These are phyloP conservation scores for Penicillium griseofulvum DNA, from an alignment of 2,329 filamentous ascomycete species.

Conservation along the genomic window DNA sequence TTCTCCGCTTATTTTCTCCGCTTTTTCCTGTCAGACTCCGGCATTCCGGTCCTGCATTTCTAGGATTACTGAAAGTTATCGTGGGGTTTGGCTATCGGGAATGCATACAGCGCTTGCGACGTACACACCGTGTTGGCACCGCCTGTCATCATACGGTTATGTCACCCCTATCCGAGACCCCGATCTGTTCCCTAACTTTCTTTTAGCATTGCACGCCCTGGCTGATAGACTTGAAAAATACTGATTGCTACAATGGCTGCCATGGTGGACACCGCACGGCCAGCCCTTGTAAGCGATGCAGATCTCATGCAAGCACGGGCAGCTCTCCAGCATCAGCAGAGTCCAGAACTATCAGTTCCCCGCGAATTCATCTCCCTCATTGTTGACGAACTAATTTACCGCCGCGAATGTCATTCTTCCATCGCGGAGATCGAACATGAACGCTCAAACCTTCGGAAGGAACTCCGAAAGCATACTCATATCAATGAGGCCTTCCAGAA, in stretches of 20 bases:
- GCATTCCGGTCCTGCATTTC: constrained; percentile 4
- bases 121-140: background rate
- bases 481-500: constrained; percentile 31
- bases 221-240: background rate
- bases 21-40: background rate
- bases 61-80: background rate
- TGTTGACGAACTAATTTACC: constrained; percentile 25
- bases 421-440: constrained; percentile 23
- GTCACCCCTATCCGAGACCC: no score
- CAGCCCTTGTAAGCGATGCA: constrained; percentile 20
- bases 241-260: constrained; percentile 11
- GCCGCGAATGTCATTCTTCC: constrained; percentile 21
- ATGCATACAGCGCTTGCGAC: constrained; percentile 1
- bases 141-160: background rate
- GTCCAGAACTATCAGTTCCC: constrained; percentile 20
- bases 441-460: constrained; percentile 21
- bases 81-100: background rate
- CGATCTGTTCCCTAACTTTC: background rate
- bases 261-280: constrained; percentile 16
- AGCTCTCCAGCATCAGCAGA: constrained; percentile 24
- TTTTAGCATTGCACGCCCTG: background rate
- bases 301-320: constrained; percentile 25
- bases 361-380: constrained; percentile 25
- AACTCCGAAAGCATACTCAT: constrained; percentile 26
- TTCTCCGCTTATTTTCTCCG: background rate